A percentile compares a stretch with the other conserved stretches of the same genome.
Evolutionary conservation across 176 grass and related monocot species (phyloP).

Genomic region (Rhynchospora breviuscula): DNA sequence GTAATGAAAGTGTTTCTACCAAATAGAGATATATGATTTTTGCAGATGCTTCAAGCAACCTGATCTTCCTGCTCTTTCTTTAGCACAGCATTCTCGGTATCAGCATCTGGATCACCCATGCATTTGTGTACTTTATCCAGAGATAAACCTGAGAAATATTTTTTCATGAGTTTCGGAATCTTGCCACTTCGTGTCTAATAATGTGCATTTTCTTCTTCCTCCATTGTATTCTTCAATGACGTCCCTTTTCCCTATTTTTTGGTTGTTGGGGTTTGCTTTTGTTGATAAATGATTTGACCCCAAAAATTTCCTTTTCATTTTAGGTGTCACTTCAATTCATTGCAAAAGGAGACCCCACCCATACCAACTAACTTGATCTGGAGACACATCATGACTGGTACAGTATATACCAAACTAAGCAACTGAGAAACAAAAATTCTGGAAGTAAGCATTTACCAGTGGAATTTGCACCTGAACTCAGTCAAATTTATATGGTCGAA

Average conservation of each 20-base stretch:
- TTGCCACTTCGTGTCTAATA: not conserved
- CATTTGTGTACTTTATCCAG: constrained; percentile 66
- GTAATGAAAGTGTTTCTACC: not conserved
- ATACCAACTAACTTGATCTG: not conserved
- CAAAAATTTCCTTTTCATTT: not conserved
- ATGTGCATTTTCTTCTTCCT: not conserved
- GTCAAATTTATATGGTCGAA: not conserved
- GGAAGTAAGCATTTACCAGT: not conserved
- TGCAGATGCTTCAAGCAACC: constrained; percentile 28
- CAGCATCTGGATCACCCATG: constrained; percentile 92
- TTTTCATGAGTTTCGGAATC: not conserved
- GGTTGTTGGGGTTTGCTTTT: not conserved
- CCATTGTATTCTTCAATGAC: not conserved
- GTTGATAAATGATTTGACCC: not conserved
- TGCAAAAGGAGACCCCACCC: not conserved
- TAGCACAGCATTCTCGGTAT: constrained; percentile 73
- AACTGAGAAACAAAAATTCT: not conserved
- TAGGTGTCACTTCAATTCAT: not conserved
- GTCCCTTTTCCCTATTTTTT: not conserved
- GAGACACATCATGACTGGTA: constrained; percentile 7
- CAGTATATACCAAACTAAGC: not conserved
- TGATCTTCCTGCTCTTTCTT: constrained; percentile 78
- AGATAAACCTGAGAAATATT: constrained; percentile 35
- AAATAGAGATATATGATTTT: not conserved
- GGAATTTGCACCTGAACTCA: not conserved